A percentile compares a stretch with the other conserved stretches of the same genome.
phyloP scores from a whole-genome alignment of 345 rosid species.

The Euclidium syriacum region DNA sequence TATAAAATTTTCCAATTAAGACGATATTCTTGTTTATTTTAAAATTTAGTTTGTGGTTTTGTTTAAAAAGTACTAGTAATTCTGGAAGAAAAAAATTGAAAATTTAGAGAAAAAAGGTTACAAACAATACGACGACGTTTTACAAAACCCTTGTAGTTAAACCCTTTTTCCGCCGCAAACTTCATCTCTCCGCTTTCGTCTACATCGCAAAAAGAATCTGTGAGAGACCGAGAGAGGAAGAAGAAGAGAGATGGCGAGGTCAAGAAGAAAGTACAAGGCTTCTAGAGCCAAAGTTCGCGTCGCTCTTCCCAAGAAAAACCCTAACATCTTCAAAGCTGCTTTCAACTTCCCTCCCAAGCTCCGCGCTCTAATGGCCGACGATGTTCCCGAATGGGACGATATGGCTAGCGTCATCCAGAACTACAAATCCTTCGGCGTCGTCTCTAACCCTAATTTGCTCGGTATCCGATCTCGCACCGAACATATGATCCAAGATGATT shows the following conservation, averaged over 20 bases:
- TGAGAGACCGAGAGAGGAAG: neutral
- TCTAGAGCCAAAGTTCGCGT: slow-evolving; percentile 78
- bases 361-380: slow-evolving; percentile 51
- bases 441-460: slow-evolving; percentile 81
- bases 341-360: slow-evolving; percentile 89
- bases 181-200: neutral
- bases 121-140: neutral
- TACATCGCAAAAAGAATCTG: neutral
- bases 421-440: slow-evolving; percentile 86
- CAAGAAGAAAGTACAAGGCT: slow-evolving; percentile 77
- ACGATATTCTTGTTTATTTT: too few species aligned
- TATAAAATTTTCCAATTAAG: too few species aligned
- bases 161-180: slow-evolving; percentile 25
- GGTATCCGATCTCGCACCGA: slow-evolving; percentile 70
- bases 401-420: slow-evolving; percentile 71
- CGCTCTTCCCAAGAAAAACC: slow-evolving; percentile 78
- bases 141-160: slow-evolving; percentile 14
- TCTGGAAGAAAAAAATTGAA: too few species aligned
- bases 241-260: slow-evolving; percentile 77
- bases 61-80: too few species aligned
- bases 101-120: neutral
- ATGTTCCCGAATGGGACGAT: slow-evolving; percentile 66
- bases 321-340: slow-evolving; percentile 66
- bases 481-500: slow-evolving; percentile 55
- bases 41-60: too few species aligned